phyloP scores from a whole-genome alignment of 306 rosid genomes.

The Quercus engelmannii region DNA sequence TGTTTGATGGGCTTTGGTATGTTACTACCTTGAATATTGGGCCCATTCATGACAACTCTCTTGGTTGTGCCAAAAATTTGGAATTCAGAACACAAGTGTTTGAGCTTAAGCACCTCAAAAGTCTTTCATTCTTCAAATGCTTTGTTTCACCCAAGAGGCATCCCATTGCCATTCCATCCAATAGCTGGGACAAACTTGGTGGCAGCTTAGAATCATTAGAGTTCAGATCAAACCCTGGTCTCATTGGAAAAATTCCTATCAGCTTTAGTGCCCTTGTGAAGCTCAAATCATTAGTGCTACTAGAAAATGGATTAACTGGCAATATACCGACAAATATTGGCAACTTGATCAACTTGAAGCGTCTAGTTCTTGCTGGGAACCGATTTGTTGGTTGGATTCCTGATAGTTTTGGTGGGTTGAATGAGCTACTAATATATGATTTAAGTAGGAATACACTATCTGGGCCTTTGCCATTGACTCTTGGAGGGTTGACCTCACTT shows the following conservation, averaged over 20 bases:
- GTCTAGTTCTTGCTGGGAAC: constrained; percentile 68
- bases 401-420: constrained; percentile 38
- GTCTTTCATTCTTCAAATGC: constrained; percentile 69
- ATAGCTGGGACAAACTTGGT: constrained; percentile 63
- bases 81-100: constrained; percentile 59
- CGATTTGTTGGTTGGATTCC: constrained; percentile 55
- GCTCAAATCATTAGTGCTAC: constrained; percentile 67
- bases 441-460: constrained; percentile 68
- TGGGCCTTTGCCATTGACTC: constrained; percentile 54
- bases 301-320: constrained; percentile 67
- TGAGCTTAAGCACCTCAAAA: constrained; percentile 59
- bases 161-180: constrained; percentile 48
- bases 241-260: constrained; percentile 56
- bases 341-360: constrained; percentile 45
- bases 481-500: constrained; percentile 56
- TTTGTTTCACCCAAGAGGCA: constrained; percentile 44
- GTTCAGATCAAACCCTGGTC: constrained; percentile 70
- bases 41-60: constrained; percentile 79
- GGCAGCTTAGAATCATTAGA: constrained; percentile 68
- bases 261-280: constrained; percentile 52
- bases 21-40: constrained; percentile 73
- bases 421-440: constrained; percentile 63
- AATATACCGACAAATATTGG: constrained; percentile 57
- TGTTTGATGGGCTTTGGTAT: constrained; percentile 77
- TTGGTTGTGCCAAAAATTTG: constrained; percentile 45